Conservation (phyloP, 495 filamentous ascomycete genomes). For the Halenospora varia region DNA sequence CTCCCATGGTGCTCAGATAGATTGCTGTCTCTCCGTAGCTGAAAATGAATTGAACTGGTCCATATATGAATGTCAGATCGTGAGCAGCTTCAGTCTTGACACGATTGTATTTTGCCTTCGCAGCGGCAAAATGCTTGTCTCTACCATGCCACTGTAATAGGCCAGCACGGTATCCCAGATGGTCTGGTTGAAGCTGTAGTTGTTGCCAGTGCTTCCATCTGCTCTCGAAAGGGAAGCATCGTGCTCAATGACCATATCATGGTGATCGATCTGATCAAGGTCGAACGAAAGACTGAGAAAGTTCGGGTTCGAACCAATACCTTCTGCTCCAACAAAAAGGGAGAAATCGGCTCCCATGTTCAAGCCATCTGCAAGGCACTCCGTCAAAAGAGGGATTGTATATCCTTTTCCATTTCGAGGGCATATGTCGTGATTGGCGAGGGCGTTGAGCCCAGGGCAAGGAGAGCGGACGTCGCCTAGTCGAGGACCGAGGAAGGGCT, state of each 20-base stretch:
- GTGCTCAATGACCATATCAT: constrained; percentile 27
- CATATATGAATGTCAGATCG: constrained; percentile 9
- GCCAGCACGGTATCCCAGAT: constrained; percentile 24
- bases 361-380: constrained; percentile 19
- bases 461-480: constrained; percentile 20
- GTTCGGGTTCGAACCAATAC: constrained; percentile 18
- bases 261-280: constrained; percentile 23
- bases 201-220: constrained; percentile 23
- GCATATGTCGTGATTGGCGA: constrained; percentile 50
- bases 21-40: constrained; percentile 18
- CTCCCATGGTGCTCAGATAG: constrained; percentile 11
- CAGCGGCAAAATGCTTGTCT: constrained; percentile 1
- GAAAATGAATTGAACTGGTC: constrained; percentile 6
- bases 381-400: constrained; percentile 23
- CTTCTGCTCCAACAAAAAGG: constrained; percentile 7
- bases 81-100: background rate
- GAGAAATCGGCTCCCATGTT: constrained; percentile 14
- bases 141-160: background rate
- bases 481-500: constrained; percentile 29
- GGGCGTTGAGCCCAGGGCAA: constrained; percentile 47
- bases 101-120: constrained; percentile 6
- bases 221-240: constrained; percentile 26
- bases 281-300: constrained; percentile 19
- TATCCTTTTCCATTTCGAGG: constrained; percentile 43
- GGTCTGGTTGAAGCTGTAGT: constrained; percentile 28